Conservation (phyloP, 495 filamentous ascomycete genomes). For the Penicillium tannophilum region DNA sequence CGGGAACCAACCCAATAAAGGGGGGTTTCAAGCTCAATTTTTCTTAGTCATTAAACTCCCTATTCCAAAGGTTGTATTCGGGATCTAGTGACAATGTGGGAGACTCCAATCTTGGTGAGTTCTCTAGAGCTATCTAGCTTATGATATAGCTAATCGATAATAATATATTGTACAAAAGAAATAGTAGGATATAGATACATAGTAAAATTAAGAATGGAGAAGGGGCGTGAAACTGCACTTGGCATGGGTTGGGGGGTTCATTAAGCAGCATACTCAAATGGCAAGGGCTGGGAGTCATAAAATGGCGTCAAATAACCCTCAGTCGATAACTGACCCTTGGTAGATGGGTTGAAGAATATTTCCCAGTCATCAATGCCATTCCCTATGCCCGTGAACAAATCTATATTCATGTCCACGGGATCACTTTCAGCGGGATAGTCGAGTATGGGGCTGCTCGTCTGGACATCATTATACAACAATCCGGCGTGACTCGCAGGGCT, state of each 20-base stretch:
- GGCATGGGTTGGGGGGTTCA: neutral
- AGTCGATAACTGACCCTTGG: neutral
- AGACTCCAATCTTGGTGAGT: too few relatives aligned
- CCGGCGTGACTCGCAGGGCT: neutral
- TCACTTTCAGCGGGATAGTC: neutral
- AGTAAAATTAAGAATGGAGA: neutral
- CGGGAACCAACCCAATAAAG: too few relatives aligned
- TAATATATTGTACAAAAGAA: too few relatives aligned
- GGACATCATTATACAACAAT: neutral
- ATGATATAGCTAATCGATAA: too few relatives aligned
- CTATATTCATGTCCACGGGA: neutral
- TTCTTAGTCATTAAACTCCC: too few relatives aligned
- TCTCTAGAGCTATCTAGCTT: too few relatives aligned
- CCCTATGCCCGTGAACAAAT: neutral
- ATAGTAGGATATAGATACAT: neutral
- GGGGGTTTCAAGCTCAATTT: too few relatives aligned
- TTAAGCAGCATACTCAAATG: neutral
- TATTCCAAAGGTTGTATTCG: too few relatives aligned
- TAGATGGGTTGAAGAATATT: neutral
- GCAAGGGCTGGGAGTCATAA: neutral
- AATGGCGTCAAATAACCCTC: neutral
- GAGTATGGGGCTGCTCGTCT: neutral
- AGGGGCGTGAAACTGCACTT: neutral
- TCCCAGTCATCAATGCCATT: neutral
- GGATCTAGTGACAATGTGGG: too few relatives aligned